Conservation (phyloP, 805 yeast species). For the Candida silvatica region DNA sequence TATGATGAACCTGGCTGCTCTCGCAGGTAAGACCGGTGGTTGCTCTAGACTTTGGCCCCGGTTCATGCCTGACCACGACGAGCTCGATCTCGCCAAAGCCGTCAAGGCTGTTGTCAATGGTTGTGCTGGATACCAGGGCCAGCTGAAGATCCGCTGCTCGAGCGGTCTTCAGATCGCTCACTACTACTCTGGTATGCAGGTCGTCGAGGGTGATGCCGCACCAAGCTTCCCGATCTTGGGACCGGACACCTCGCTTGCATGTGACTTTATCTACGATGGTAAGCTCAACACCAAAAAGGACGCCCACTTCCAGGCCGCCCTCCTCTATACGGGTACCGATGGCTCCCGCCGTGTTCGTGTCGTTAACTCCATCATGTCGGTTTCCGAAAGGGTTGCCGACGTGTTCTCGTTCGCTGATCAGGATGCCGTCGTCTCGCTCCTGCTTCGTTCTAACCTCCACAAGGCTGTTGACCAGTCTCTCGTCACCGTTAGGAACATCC, state of each 20-base stretch:
- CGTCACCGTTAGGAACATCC: slow-evolving; percentile 23
- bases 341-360: slow-evolving; percentile 83
- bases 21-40: slow-evolving; percentile 69
- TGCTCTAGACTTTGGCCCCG: slow-evolving; percentile 51
- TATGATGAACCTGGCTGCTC: slow-evolving; percentile 60
- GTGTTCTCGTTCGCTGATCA: slow-evolving; percentile 78
- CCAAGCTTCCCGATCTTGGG: slow-evolving; percentile 14
- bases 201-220: slow-evolving; percentile 20
- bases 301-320: slow-evolving; percentile 85
- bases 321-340: slow-evolving; percentile 68
- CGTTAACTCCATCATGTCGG: slow-evolving; percentile 76
- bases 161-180: slow-evolving; percentile 74
- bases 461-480: slow-evolving; percentile 28
- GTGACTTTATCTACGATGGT: slow-evolving; percentile 71
- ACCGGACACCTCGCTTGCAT: slow-evolving; percentile 57
- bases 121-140: slow-evolving; percentile 68
- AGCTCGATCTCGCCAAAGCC: slow-evolving; percentile 49
- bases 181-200: slow-evolving; percentile 56
- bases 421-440: slow-evolving; percentile 47
- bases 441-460: slow-evolving; percentile 39
- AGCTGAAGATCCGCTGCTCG: slow-evolving; percentile 79
- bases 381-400: slow-evolving; percentile 62
- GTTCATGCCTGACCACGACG: slow-evolving; percentile 64
- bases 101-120: slow-evolving; percentile 42
- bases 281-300: slow-evolving; percentile 61